phyloP scores from a whole-genome alignment of 2,329 filamentous ascomycete species.

The Ceratocystis harringtonii region DNA sequence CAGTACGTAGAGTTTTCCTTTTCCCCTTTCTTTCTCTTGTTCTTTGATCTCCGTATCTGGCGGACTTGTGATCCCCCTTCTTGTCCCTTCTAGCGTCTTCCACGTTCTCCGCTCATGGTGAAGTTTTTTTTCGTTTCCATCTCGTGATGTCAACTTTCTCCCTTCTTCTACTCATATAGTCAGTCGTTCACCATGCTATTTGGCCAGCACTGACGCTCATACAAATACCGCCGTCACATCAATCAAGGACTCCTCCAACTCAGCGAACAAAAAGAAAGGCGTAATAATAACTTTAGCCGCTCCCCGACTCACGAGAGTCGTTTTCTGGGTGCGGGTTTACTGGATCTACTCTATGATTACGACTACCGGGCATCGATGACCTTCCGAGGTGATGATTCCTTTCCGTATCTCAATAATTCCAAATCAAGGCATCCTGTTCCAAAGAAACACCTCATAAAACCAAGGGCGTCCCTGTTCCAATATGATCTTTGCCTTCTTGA shows the following conservation, averaged over 20 bases:
- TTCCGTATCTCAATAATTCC: background rate
- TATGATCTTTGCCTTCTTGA: slow-evolving; percentile 1
- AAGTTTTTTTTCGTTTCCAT: no score
- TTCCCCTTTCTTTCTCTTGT: background rate
- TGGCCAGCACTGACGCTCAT: no score
- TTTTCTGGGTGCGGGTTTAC: background rate
- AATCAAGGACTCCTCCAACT: background rate
- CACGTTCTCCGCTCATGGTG: background rate
- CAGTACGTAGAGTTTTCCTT: background rate
- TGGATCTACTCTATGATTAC: slow-evolving; percentile 3
- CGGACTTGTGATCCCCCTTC: background rate
- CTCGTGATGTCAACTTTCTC: no score
- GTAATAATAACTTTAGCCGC: background rate
- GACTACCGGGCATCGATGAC: slow-evolving; percentile 1
- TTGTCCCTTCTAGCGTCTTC: background rate
- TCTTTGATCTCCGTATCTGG: background rate
- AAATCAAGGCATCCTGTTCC: background rate
- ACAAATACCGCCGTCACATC: background rate
- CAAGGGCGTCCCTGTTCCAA: background rate
- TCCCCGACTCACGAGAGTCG: slow-evolving; percentile 1
- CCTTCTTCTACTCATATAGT: no score
- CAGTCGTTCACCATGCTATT: no score
- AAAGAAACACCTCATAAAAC: background rate
- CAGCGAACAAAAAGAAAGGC: background rate
- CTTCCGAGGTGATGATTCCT: background rate